Evolutionary conservation across 1,139 yeast genomes (phyloP).

Genomic region (Pichia sp.): DNA sequence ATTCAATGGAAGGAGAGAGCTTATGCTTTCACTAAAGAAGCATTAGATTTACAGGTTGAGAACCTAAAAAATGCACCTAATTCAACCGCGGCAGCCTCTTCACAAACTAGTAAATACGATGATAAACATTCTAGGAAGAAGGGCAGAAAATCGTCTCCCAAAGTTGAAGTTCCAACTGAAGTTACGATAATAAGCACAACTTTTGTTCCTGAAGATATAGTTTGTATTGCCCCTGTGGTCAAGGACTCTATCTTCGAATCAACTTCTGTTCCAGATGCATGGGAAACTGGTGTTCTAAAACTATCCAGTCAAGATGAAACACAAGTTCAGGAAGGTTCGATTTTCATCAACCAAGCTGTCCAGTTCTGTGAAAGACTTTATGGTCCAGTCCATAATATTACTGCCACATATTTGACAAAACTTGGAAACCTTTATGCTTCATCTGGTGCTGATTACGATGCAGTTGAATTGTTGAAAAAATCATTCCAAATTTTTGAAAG

Average conservation of each 20-base stretch:
- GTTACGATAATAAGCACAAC: constrained; percentile 34
- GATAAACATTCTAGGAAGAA: constrained; percentile 33
- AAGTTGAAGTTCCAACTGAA: constrained; percentile 6
- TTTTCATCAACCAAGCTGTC: constrained; percentile 64
- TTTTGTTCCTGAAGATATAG: constrained; percentile 58
- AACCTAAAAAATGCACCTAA: constrained; percentile 19
- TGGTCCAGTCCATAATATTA: constrained; percentile 75
- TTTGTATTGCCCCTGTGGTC: constrained; percentile 66
- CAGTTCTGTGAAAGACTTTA: constrained; percentile 77
- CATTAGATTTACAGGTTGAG: constrained; percentile 37
- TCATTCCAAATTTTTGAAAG: constrained; percentile 76
- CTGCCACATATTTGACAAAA: constrained; percentile 48
- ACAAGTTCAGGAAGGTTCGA: constrained; percentile 47
- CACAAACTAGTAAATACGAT: constrained; percentile 11
- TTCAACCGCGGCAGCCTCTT: constrained; percentile 13
- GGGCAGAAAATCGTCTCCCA: constrained; percentile 32
- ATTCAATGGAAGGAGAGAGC: constrained; percentile 71
- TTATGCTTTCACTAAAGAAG: constrained; percentile 47
- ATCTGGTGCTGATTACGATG: constrained; percentile 38
- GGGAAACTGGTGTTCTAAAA: constrained; percentile 62
- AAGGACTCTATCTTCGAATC: constrained; percentile 69
- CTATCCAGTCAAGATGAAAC: constrained; percentile 32
- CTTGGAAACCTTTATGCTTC: constrained; percentile 27
- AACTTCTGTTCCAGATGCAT: constrained; percentile 68
- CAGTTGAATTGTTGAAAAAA: constrained; percentile 66